Evolutionary conservation across 176 grass and related monocot genomes (phyloP).

Genomic region (Olyra latifolia): DNA sequence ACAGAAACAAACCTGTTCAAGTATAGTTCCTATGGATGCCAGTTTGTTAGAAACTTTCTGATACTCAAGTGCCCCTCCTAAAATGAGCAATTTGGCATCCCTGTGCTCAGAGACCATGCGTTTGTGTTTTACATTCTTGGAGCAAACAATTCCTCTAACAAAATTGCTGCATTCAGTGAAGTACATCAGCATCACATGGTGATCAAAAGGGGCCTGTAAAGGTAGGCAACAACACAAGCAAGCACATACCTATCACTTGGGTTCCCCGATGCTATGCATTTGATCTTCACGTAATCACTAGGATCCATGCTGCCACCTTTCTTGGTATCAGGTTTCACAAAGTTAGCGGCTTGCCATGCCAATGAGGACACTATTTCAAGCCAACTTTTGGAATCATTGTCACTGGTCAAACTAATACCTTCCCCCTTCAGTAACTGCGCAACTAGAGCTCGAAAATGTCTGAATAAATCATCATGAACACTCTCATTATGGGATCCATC

Average conservation of each 20-base stretch:
- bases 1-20: conserved; percentile 69
- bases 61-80: conserved; percentile 83
- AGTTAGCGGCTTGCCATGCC: conserved; percentile 80
- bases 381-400: conserved; percentile 53
- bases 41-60: conserved; percentile 82
- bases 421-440: conserved; percentile 75
- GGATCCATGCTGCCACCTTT: conserved; percentile 94
- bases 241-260: conserved; percentile 68
- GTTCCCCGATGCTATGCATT: conserved; percentile 77
- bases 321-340: conserved; percentile 88
- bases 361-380: conserved; percentile 70
- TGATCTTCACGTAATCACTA: conserved; percentile 83
- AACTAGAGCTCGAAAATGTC: conserved; percentile 76
- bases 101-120: conserved; percentile 76
- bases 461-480: conserved; percentile 44
- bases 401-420: conserved; percentile 54
- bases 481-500: conserved; percentile 39
- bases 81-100: conserved; percentile 79
- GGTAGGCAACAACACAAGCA: conserved; percentile 1
- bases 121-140: conserved; percentile 95
- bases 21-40: conserved; percentile 70
- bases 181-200: conserved; percentile 21
- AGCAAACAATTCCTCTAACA: conserved; percentile 88
- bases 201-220: conserved; percentile 21
- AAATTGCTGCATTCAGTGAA: conserved; percentile 54